Base-by-base conservation (phyloP, 768 basidiomycete species). In the Inosperma sp. region DNA sequence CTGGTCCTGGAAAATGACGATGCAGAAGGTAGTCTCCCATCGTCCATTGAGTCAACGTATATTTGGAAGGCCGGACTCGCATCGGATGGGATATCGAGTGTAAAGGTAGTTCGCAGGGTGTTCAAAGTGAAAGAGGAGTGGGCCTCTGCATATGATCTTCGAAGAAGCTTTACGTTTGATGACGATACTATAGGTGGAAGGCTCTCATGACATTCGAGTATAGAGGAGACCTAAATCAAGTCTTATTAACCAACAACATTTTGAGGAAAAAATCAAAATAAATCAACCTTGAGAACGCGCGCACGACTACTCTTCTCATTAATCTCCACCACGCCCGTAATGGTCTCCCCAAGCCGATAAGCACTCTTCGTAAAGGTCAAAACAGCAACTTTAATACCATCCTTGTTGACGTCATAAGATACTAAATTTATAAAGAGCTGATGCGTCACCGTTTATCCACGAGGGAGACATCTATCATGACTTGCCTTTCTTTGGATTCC, bases 341-440 rank as follows among this genome's bases (percentile, higher is more conserved):
- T 83, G 0, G 93, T 93, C 70, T 99, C 94, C 3, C 95, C 95
- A 0, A 97, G 79, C 16, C 95, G 71, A 66, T 90, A 97, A 0
- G 90, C 88, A 33, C 86, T 83, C 68, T 97, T 97, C 21, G 88
- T 83, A 56, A 99, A 89, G 0, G 93, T 96, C 12, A 99, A 67
- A 30, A 89, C 84, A 5, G 95, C 94, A 51, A 98, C 92, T 34
- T 83, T 82, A 30, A 88, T 79, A 0, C 88, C 92, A 29, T 95
- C 91, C 72, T 97, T 96, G 63, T 84, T 88, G 49, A 97, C 93
- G 69, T 97, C 94, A 67, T 92, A 97, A 1, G 93, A 93, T 31
- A 86, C 93, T 95, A 57, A 19, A 53, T 9, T 19, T 49, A 27
- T 22, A 14, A 8, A n/a, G n/a, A n/a, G n/a, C n/a, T n/a, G n/a